Evolutionary conservation across 2,329 filamentous ascomycete species (phyloP).

Genomic region (Nothophoma quercina): DNA sequence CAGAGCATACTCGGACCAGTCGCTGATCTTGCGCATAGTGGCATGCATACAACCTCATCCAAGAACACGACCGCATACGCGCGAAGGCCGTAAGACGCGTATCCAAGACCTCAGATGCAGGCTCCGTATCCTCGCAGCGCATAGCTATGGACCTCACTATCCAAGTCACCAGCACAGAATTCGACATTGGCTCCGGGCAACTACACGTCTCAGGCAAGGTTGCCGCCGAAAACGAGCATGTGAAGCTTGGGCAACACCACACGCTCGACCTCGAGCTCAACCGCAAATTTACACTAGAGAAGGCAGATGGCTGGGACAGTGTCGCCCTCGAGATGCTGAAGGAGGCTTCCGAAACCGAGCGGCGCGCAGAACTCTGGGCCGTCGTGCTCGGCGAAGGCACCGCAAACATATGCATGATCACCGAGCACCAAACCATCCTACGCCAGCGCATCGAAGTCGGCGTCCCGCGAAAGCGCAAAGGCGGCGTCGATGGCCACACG

Average conservation of each 20-base stretch:
- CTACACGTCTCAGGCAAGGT: constrained; percentile 74
- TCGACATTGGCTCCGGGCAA: constrained; percentile 72
- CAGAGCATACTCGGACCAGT: background rate
- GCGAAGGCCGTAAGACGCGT: constrained; percentile 73
- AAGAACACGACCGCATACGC: constrained; percentile 68
- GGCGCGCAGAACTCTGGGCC: constrained; percentile 83
- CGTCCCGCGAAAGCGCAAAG: constrained; percentile 72
- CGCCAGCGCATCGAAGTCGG: constrained; percentile 73
- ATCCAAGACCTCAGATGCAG: constrained; percentile 66
- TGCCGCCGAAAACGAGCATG: constrained; percentile 70
- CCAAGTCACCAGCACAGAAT: constrained; percentile 70
- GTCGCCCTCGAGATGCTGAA: constrained; percentile 79
- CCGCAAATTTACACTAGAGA: constrained; percentile 86
- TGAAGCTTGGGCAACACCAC: constrained; percentile 72
- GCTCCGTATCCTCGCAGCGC: constrained; percentile 68
- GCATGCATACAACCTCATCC: constrained; percentile 78
- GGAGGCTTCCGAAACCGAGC: constrained; percentile 80
- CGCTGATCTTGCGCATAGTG: constrained; percentile 59
- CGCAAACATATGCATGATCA: constrained; percentile 84
- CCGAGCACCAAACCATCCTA: constrained; percentile 78
- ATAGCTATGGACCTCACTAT: constrained; percentile 72
- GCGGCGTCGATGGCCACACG: constrained; percentile 67
- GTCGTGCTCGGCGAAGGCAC: constrained; percentile 92
- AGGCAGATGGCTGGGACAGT: constrained; percentile 85
- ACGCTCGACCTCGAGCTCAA: constrained; percentile 86